phyloP scores from a whole-genome alignment of 2,329 filamentous ascomycete genomes.

The Ascosphaera aggregata region DNA sequence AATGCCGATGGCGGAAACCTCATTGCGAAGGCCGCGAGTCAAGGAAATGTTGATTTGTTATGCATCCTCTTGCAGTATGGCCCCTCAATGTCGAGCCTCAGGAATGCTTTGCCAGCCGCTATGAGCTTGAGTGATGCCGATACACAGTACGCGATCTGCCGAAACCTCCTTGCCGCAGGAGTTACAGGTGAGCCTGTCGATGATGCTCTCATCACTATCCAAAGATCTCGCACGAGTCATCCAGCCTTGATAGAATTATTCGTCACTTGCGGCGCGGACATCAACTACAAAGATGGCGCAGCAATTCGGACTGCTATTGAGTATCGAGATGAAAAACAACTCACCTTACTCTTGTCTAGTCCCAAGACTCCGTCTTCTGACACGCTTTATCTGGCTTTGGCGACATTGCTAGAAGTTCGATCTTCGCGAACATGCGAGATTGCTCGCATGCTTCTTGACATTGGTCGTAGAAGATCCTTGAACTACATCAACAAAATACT shows the following conservation, averaged over 20 bases:
- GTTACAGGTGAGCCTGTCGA: slow-evolving; percentile 5
- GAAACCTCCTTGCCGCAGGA: slow-evolving; percentile 5
- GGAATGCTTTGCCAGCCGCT: slow-evolving; percentile 3
- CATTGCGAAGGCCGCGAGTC: slow-evolving; percentile 4
- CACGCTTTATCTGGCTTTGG: slow-evolving; percentile 4
- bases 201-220: slow-evolving; percentile 4
- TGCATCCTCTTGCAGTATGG: slow-evolving; percentile 5
- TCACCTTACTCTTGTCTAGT: slow-evolving; percentile 3
- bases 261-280: slow-evolving; percentile 5
- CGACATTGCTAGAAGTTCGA: slow-evolving; percentile 2
- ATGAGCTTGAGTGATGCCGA: slow-evolving; percentile 2
- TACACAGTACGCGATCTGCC: slow-evolving; percentile 5
- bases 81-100: slow-evolving; percentile 3
- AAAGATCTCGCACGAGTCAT: slow-evolving; percentile 3
- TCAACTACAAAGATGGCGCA: slow-evolving; percentile 5
- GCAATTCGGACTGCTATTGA: slow-evolving; percentile 5
- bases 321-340: slow-evolving; percentile 5
- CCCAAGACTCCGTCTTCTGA: slow-evolving; percentile 3
- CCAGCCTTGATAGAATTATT: slow-evolving; percentile 5
- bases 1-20: slow-evolving; percentile 4
- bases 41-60: slow-evolving; percentile 3
- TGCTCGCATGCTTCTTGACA: slow-evolving; percentile 4
- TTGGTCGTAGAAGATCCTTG: slow-evolving; percentile 1
- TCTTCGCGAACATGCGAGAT: slow-evolving; percentile 4
- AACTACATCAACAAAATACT: slow-evolving; percentile 3